Evolutionary conservation across 352 stramenopile species (phyloP).

Genomic region (Globisporangium ultimum): DNA sequence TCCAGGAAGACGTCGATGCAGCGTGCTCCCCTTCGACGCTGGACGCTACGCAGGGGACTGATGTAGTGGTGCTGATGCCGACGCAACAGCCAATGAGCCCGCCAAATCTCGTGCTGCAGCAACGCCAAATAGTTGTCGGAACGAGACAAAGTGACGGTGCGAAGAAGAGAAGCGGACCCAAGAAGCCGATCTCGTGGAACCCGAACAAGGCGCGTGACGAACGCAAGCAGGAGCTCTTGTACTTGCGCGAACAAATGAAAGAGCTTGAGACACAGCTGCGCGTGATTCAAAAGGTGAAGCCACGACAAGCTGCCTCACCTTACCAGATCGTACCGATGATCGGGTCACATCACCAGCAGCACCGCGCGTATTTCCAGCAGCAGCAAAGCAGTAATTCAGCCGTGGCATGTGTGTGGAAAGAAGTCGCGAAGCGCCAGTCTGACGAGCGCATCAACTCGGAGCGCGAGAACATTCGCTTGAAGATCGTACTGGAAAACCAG

Average conservation of each 20-base stretch:
- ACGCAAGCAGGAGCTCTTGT: conserved; percentile 10
- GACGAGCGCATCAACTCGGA: conserved; percentile 1
- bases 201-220: conserved; percentile 14
- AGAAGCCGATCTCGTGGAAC: conserved; percentile 8
- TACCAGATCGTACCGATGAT: neutral
- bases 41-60: too few relatives aligned
- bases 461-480: conserved; percentile 11
- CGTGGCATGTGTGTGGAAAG: conserved; percentile 1
- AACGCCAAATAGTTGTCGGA: too few relatives aligned
- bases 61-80: too few relatives aligned
- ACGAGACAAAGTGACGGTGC: too few relatives aligned
- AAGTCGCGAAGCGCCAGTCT: conserved; percentile 2
- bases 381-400: neutral
- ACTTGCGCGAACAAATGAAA: conserved; percentile 9
- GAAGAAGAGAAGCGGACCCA: neutral
- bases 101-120: too few relatives aligned
- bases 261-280: conserved; percentile 6
- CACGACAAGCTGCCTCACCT: too few relatives aligned
- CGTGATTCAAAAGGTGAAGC: conserved; percentile 2
- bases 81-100: too few relatives aligned
- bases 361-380: neutral
- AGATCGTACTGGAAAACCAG: conserved; percentile 8
- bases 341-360: neutral
- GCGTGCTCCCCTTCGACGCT: too few relatives aligned
- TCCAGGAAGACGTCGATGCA: too few relatives aligned